These are phyloP conservation scores for Scenedesmus sp. DNA, from an alignment of 163 green algal genomes.

Conservation along the genomic window DNA sequence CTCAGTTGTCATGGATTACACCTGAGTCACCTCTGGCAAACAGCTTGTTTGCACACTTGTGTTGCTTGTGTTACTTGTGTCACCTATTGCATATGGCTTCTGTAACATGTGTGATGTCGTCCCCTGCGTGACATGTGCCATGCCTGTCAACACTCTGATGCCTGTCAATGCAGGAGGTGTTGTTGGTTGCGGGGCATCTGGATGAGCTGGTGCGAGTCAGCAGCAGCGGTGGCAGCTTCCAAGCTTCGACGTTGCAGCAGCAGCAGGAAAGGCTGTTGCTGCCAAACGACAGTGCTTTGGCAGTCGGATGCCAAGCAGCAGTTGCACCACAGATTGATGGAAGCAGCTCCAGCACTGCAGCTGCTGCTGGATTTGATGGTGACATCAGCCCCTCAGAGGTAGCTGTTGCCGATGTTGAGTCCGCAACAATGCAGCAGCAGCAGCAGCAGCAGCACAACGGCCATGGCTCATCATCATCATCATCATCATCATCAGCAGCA, in stretches of 20 bases:
- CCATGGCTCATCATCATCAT: not conserved
- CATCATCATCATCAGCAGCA: not conserved
- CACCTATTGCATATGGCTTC: too few species aligned
- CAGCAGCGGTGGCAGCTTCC: constrained; percentile 1
- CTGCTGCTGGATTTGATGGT: not conserved
- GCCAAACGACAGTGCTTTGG: not conserved
- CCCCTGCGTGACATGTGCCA: not conserved
- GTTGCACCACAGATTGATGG: not conserved
- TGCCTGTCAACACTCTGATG: not conserved
- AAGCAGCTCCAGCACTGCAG: not conserved
- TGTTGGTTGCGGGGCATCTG: not conserved
- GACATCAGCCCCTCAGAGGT: not conserved
- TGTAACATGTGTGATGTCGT: not conserved
- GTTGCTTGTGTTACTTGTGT: too few species aligned
- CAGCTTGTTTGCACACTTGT: too few species aligned
- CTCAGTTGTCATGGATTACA: too few species aligned
- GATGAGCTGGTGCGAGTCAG: not conserved
- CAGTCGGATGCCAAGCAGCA: not conserved
- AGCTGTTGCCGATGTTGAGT: not conserved
- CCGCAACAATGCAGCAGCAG: not conserved
- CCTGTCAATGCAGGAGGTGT: not conserved
- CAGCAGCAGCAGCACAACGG: not conserved
- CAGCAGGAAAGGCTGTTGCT: not conserved
- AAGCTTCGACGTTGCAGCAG: not conserved
- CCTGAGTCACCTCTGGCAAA: too few species aligned